These are phyloP conservation scores for Dactylorhiza incarnata DNA, from an alignment of 106 monocot species.

Conservation along the genomic window DNA sequence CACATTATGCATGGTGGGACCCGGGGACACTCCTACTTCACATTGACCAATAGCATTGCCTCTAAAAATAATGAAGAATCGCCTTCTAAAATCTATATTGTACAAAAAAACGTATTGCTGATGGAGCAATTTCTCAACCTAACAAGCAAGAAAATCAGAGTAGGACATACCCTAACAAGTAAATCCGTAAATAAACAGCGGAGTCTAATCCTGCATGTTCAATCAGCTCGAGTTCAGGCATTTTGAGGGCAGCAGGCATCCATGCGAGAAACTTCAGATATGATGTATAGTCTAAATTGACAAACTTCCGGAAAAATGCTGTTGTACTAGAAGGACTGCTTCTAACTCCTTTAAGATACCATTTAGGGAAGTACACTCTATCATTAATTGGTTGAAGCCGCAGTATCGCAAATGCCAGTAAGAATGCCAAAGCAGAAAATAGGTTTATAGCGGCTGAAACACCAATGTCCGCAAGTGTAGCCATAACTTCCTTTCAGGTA, in stretches of 20 bases:
- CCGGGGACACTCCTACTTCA: not conserved
- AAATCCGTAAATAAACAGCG: constrained; percentile 46
- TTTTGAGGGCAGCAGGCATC: constrained; percentile 62
- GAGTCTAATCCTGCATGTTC: constrained; percentile 69
- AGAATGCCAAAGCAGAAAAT: constrained; percentile 36
- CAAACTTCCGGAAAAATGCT: constrained; percentile 28
- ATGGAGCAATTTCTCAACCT: not conserved
- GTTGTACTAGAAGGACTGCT: constrained; percentile 24
- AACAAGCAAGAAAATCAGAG: constrained; percentile 1
- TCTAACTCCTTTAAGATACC: constrained; percentile 55
- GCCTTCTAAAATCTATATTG: not conserved
- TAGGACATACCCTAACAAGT: constrained; percentile 29
- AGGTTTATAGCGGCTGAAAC: constrained; percentile 54
- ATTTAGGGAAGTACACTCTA: constrained; percentile 66
- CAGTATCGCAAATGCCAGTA: constrained; percentile 47
- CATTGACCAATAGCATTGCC: not conserved
- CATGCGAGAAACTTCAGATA: constrained; percentile 54
- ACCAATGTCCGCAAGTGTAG: constrained; percentile 48
- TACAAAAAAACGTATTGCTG: not conserved
- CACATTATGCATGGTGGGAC: not conserved
- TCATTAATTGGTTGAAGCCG: constrained; percentile 61
- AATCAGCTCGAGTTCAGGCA: constrained; percentile 72
- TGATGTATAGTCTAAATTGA: constrained; percentile 49
- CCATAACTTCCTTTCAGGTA: constrained; percentile 22
- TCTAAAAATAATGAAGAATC: not conserved